These are phyloP conservation scores for Coemansia nantahalensis DNA, from an alignment of 192 early-diverging fungal species.

Conservation along the genomic window DNA sequence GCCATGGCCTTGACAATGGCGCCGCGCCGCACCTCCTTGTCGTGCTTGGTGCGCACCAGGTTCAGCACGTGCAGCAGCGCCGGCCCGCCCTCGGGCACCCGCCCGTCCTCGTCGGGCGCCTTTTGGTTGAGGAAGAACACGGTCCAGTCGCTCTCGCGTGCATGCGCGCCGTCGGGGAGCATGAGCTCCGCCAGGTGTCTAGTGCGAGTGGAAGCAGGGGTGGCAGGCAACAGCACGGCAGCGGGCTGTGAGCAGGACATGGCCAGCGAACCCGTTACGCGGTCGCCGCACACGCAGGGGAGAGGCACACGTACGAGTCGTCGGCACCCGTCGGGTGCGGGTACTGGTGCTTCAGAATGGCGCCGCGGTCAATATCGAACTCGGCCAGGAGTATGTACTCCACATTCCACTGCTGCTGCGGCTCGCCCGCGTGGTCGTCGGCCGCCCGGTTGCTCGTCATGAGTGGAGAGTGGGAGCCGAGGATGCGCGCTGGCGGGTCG, in stretches of 20 bases:
- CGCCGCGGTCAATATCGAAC: slow-evolving; percentile 94
- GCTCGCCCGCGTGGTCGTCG: slow-evolving; percentile 21
- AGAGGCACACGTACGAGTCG: slow-evolving; percentile 59
- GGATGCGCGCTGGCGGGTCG: too few species aligned
- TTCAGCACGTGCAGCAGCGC: slow-evolving; percentile 90
- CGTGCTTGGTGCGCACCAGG: slow-evolving; percentile 87
- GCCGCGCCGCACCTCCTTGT: slow-evolving; percentile 78
- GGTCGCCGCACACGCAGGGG: too few species aligned
- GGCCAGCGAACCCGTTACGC: too few species aligned
- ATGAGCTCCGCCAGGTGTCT: slow-evolving; percentile 84
- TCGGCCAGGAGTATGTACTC: slow-evolving; percentile 89
- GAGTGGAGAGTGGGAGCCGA: not conserved
- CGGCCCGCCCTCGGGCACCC: slow-evolving; percentile 47
- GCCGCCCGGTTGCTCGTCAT: slow-evolving; percentile 22
- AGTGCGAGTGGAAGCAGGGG: not conserved
- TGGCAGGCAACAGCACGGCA: not conserved
- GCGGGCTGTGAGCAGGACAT: not conserved
- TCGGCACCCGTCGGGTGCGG: slow-evolving; percentile 79
- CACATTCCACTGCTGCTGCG: slow-evolving; percentile 56
- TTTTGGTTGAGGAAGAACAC: slow-evolving; percentile 87
- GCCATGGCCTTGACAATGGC: slow-evolving; percentile 94
- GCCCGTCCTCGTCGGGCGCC: slow-evolving; percentile 39
- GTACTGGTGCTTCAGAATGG: slow-evolving; percentile 84
- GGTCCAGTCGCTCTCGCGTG: slow-evolving; percentile 92
- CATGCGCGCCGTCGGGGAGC: slow-evolving; percentile 93